Evolutionary conservation across 306 rosid species (phyloP).

Genomic region (Vigna radiata): DNA sequence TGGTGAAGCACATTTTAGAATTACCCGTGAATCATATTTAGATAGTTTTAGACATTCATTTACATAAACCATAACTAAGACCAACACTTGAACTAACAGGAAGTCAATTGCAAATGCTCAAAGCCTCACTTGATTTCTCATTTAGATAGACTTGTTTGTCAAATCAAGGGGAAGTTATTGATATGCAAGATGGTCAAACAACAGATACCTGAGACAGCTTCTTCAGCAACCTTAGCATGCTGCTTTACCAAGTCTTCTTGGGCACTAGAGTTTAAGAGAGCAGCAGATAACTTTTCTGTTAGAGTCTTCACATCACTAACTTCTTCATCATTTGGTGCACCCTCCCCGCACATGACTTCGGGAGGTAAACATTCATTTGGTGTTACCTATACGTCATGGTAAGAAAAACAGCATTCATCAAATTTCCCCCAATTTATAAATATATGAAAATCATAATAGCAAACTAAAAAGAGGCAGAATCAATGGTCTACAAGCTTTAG

Average conservation of each 20-base stretch:
- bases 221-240: constrained; percentile 85
- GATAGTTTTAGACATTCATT: constrained; percentile 13
- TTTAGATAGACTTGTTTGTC: neutral
- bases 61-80: constrained; percentile 15
- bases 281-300: constrained; percentile 59
- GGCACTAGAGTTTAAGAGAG: constrained; percentile 60
- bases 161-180: neutral
- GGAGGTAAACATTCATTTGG: constrained; percentile 44
- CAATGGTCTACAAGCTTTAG: neutral
- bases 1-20: constrained; percentile 4
- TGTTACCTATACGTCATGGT: constrained; percentile 54
- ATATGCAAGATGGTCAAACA: constrained; percentile 3
- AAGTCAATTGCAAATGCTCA: constrained; percentile 3
- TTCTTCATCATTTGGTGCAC: constrained; percentile 48
- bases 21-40: neutral
- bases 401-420: constrained; percentile 28
- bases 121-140: constrained; percentile 12
- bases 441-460: constrained; percentile 34
- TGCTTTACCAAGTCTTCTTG: constrained; percentile 74
- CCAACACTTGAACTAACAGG: neutral
- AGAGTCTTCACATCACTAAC: constrained; percentile 53
- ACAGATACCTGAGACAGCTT: constrained; percentile 76
- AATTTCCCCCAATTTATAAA: constrained; percentile 28
- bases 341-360: constrained; percentile 65
- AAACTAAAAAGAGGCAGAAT: constrained; percentile 1